Base-by-base conservation (phyloP, 2,329 filamentous ascomycete genomes). In the Botrytis elliptica region DNA sequence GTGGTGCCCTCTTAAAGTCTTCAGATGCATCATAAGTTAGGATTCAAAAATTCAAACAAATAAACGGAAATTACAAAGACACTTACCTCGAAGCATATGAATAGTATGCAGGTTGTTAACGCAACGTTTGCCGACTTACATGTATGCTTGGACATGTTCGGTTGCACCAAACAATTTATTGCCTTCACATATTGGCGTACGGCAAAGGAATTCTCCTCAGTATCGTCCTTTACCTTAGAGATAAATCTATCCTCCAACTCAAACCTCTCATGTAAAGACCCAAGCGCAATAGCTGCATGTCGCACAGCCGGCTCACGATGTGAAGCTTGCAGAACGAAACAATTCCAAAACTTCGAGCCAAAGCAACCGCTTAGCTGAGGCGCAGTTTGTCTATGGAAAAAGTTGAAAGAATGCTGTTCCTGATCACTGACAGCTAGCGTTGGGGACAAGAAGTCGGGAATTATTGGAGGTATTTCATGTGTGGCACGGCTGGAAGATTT, bases 281-380 rank as follows among this genome's bases (percentile, higher is more conserved):
- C 76, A 3, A 78, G 64, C 33, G 75, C 77, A 62, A 78, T 62
- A 40, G 75, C 46, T 46, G 76, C 77, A 75, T 78, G 73, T 60
- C 72, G 74, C 36, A 78, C 72, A 44, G 76, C 74, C 6, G 73
- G 74, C 66, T 78, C 76, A 3, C 84, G 83, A 76, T 91, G 88
- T 68, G 88, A 90, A 78, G 89, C 88, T 76, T 88, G 87, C 20
- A 91, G 80, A 7, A 92, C 88, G 25, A 86, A 84, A 62, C 85
- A 84, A 1, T 85, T 88, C 89, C 90, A 92, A 78, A 92, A 92
- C 3, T 85, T 83, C 38, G 85, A 86, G 77, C 90, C 87, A 74
- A 91, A 91, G 77, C 88, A 90, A n/a, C 90, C 88, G 0, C 89
- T 89, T 10, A 92, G 82, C 77, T 90, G 88, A 44, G 83, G 86